Conservation (phyloP, 148 eudicot species). For the Silene latifolia region DNA sequence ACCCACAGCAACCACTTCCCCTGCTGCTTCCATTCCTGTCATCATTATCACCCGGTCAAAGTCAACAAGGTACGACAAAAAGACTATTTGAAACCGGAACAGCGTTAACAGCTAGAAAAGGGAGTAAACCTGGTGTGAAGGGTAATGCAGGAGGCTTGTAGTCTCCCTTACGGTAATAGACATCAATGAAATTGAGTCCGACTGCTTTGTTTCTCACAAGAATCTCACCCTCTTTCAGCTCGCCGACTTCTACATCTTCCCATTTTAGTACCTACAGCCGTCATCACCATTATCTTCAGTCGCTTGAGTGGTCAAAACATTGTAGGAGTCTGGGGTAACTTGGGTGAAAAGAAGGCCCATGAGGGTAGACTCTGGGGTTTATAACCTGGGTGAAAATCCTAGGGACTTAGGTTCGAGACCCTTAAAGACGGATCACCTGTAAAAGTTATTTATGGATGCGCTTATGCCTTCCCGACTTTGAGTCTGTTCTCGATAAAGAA, state of each 20-base stretch:
- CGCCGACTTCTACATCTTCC: conserved; percentile 88
- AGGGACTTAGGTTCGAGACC: background rate
- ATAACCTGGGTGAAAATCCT: too few relatives aligned
- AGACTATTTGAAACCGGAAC: background rate
- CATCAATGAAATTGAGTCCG: conserved; percentile 78
- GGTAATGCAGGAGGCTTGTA: conserved; percentile 65
- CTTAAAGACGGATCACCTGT: background rate
- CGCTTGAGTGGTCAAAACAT: too few relatives aligned
- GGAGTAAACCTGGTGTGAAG: conserved; percentile 68
- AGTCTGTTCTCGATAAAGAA: background rate
- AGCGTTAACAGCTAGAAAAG: background rate
- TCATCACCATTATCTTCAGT: background rate
- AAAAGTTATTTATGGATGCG: background rate
- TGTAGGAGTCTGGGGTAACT: too few relatives aligned
- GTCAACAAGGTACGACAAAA: too few relatives aligned
- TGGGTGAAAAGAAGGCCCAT: too few relatives aligned
- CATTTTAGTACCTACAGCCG: conserved; percentile 67
- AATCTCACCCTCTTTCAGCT: conserved; percentile 81
- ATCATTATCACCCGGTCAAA: too few relatives aligned
- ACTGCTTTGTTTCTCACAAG: conserved; percentile 80
- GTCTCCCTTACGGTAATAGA: conserved; percentile 75
- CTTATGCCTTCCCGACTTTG: background rate
- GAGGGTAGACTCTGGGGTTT: too few relatives aligned
- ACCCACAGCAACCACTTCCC: conserved; percentile 55
- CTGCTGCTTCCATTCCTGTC: conserved; percentile 27